phyloP scores from a whole-genome alignment of 306 rosid species.

The Potentilla sterilis region DNA sequence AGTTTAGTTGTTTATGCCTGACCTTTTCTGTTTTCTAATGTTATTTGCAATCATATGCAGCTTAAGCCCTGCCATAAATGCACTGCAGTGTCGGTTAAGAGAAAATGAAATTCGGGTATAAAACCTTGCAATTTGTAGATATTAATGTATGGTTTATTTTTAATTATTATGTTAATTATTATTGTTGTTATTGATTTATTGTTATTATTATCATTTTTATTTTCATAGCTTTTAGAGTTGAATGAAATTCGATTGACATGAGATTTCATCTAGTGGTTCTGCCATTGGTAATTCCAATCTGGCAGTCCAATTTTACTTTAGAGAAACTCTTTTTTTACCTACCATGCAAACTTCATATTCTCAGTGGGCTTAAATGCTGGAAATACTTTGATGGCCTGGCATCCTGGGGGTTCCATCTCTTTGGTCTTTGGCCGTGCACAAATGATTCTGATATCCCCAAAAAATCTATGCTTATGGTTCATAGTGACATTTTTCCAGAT shows the following conservation, averaged over 20 bases:
- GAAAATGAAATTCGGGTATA: slow-evolving; percentile 91
- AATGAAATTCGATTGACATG: slow-evolving; percentile 5
- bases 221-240: slow-evolving; percentile 9
- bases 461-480: neutral
- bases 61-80: slow-evolving; percentile 89
- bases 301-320: neutral
- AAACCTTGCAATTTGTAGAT: slow-evolving; percentile 22
- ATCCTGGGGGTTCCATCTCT: neutral
- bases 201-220: no score
- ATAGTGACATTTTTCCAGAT: neutral
- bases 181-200: neutral
- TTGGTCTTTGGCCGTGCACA: neutral
- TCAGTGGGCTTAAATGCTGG: neutral
- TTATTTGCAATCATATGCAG: slow-evolving; percentile 47
- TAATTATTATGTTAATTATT: neutral
- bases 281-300: neutral
- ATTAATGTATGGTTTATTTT: slow-evolving; percentile 1
- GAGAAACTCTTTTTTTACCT: neutral
- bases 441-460: neutral
- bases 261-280: slow-evolving; percentile 3
- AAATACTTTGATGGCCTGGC: neutral
- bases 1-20: slow-evolving; percentile 14
- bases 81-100: slow-evolving; percentile 81
- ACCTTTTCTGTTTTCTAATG: neutral
- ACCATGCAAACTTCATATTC: slow-evolving; percentile 2